Base-by-base conservation (phyloP, 176 grass and related monocot species). In the Alopecurus myosuroides region DNA sequence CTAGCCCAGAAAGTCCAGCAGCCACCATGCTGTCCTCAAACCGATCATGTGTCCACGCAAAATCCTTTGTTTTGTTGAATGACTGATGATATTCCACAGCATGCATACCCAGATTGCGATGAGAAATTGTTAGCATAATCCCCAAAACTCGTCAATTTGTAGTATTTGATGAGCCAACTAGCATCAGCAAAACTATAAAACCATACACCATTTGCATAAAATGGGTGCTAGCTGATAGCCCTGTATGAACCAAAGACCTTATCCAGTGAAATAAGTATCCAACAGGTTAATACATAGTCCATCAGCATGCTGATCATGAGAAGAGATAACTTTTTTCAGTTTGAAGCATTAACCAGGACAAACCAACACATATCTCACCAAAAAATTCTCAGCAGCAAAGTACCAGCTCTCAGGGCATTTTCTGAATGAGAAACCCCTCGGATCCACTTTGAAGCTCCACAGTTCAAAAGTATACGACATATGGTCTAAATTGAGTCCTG, bases 1-100 rank as follows among this genome's bases (percentile, higher is more conserved):
- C 94, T 87, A 86, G 77, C 55, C 91, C 92, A 81, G 92, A 85
- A 86, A 94, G 93, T 23, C 92, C 80, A 57, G 88, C 62, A 58
- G 91, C 89, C 74, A 78, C 88, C 86, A 96, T 91, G 87, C 89
- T 91, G 81, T 91, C 93, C 83, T 94, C 90, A 90, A 96, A 96
- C 18, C 92, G 86, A 92, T 92, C 91, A 82, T 89, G 85, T 66
- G 93, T 96, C 97, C 90, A 92, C 30, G 81, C 81, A 81, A 94
- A 91, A 82, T 89, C 86, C 84, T 93, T 99, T 68, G 88, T 70
- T 94, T 86, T 94, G 86, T 91, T 94, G 86, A 99, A 94, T 83
- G 97, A 92, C 94, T 99, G 89, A 76, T 72, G 55, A 98, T 89
- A 82, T 96, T 87, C 89, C 83, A 86, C 55, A 85, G 34, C 80